Percentiles rank a stretch among this genome's conserved stretches.
Evolutionary conservation across 306 rosid species (phyloP).

Genomic region (Fragaria vesca): DNA sequence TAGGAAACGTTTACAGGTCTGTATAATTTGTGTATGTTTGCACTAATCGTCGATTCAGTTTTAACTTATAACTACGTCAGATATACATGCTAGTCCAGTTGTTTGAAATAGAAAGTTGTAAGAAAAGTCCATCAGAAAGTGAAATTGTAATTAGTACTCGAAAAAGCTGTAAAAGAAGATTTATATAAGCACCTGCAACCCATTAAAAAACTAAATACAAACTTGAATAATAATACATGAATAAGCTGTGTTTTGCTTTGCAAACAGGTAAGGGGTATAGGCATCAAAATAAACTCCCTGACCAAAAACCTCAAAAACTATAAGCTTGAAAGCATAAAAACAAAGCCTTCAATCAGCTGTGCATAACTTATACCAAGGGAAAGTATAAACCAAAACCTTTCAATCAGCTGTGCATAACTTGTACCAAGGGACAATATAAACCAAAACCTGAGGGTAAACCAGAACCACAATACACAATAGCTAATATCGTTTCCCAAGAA

Average conservation of each 20-base stretch:
- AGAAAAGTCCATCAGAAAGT: neutral
- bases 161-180: neutral
- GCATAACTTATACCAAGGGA: constrained; percentile 26
- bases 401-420: constrained; percentile 32
- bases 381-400: constrained; percentile 34
- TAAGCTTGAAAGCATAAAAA: constrained; percentile 42
- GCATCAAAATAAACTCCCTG: constrained; percentile 59
- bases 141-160: neutral
- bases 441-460: constrained; percentile 17
- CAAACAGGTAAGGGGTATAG: constrained; percentile 54
- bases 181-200: constrained; percentile 19
- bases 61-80: too few relatives aligned
- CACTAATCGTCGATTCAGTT: too few relatives aligned
- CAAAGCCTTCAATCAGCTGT: constrained; percentile 42
- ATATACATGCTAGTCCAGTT: neutral
- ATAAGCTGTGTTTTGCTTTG: constrained; percentile 41
- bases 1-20: too few relatives aligned
- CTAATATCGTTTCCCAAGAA: constrained; percentile 87
- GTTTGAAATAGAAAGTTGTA: neutral
- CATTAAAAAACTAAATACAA: constrained; percentile 31
- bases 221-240: constrained; percentile 29
- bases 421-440: constrained; percentile 20
- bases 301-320: constrained; percentile 42
- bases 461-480: constrained; percentile 15
- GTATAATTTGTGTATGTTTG: too few relatives aligned